phyloP scores from a whole-genome alignment of 495 filamentous ascomycete species.

The Chaetomium fimeti region DNA sequence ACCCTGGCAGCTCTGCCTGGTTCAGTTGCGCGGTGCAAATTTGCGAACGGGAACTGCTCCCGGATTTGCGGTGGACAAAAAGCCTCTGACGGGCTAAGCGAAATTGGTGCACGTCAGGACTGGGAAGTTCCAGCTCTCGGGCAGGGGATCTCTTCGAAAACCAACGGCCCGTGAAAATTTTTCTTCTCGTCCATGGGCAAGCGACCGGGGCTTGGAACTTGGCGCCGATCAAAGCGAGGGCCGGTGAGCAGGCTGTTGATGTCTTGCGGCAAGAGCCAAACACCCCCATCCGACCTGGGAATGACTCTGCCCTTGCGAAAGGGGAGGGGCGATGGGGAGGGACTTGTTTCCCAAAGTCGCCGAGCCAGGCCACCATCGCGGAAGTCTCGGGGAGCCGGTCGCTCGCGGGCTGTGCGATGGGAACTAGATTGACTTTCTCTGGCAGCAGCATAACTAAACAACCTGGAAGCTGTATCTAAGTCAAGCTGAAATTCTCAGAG shows the following conservation, averaged over 20 bases:
- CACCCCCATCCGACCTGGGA: not conserved
- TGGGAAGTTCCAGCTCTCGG: conserved; percentile 27
- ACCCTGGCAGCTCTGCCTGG: conserved; percentile 20
- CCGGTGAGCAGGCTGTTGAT: conserved; percentile 13
- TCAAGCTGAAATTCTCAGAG: too few relatives aligned
- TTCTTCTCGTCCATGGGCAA: conserved; percentile 24
- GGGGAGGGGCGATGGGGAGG: not conserved
- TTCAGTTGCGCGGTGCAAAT: conserved; percentile 21
- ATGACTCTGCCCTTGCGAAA: not conserved
- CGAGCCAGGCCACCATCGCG: not conserved
- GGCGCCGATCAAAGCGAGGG: conserved; percentile 8
- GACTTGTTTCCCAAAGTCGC: not conserved
- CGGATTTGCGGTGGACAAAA: conserved; percentile 26
- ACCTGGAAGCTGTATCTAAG: too few relatives aligned
- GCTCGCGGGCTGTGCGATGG: not conserved
- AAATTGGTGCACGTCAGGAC: conserved; percentile 31
- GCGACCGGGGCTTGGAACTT: conserved; percentile 10
- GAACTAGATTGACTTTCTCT: not conserved
- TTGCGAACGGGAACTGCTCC: conserved; percentile 30
- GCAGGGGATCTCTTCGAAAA: conserved; percentile 31
- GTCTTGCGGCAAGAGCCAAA: not conserved
- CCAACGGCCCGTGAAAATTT: conserved; percentile 39
- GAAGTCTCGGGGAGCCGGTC: conserved; percentile 11
- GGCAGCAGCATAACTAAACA: too few relatives aligned
- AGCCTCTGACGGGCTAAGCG: conserved; percentile 34